These are phyloP conservation scores for Zizania latifolia DNA, from an alignment of 176 grass and related monocot species.

Conservation along the genomic window DNA sequence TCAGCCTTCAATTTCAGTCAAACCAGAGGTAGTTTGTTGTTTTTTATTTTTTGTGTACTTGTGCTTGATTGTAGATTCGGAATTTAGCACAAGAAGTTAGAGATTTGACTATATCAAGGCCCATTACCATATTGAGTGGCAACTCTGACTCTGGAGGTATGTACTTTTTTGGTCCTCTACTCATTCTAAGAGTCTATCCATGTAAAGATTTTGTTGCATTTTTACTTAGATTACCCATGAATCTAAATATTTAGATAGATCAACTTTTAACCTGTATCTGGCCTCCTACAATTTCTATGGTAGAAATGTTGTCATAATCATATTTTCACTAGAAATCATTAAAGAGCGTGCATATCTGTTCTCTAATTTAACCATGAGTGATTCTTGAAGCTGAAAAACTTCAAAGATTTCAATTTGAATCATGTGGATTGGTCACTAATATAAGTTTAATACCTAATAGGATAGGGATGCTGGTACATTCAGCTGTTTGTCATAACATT, in stretches of 20 bases:
- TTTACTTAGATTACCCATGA: conserved; percentile 13
- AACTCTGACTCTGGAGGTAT: conserved; percentile 65
- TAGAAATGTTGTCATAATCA: background rate
- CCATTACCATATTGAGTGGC: conserved; percentile 76
- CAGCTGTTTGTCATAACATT: background rate
- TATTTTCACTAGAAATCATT: conserved; percentile 14
- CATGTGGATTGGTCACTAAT: conserved; percentile 1
- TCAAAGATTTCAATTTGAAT: background rate
- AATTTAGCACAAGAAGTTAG: conserved; percentile 90
- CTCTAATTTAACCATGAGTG: background rate
- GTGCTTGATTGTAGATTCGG: conserved; percentile 54
- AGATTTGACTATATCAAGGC: conserved; percentile 66
- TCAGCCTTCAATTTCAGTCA: conserved; percentile 11
- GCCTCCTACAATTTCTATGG: background rate
- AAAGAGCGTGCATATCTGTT: background rate
- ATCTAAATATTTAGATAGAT: background rate
- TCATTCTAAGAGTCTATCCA: background rate
- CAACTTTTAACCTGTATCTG: background rate
- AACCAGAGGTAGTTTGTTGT: background rate
- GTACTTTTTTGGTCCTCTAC: conserved; percentile 11
- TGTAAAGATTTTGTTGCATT: conserved; percentile 5
- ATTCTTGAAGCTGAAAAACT: background rate
- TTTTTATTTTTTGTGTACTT: background rate
- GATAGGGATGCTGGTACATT: background rate
- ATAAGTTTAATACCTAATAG: background rate